Evolutionary conservation across 495 filamentous ascomycete species (phyloP).

Genomic region (Thermothielavioides terrestris): DNA sequence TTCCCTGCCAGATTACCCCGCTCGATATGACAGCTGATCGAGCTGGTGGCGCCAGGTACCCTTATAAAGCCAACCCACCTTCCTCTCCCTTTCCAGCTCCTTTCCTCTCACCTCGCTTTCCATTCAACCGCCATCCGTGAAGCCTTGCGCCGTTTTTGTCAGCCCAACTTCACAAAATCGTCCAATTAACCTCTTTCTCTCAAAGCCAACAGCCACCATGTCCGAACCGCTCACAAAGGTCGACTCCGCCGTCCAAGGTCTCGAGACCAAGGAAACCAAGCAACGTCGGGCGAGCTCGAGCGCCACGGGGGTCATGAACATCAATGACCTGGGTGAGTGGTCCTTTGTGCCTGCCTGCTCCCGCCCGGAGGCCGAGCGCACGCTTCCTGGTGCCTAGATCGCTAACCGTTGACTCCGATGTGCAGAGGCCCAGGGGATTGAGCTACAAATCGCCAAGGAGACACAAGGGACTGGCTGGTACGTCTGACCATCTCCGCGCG

Average conservation of each 20-base stretch:
- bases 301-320: slow-evolving; percentile 61
- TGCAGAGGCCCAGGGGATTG: slow-evolving; percentile 64
- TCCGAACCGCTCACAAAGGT: slow-evolving; percentile 69
- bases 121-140: slow-evolving; percentile 6
- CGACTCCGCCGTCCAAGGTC: slow-evolving; percentile 76
- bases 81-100: slow-evolving; percentile 11
- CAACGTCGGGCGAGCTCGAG: slow-evolving; percentile 62
- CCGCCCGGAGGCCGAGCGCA: not conserved
- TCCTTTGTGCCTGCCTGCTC: not conserved
- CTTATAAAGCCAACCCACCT: slow-evolving; percentile 3
- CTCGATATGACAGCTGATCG: slow-evolving; percentile 31
- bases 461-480: slow-evolving; percentile 89
- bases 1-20: slow-evolving; percentile 28
- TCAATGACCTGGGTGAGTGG: slow-evolving; percentile 71
- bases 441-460: slow-evolving; percentile 72
- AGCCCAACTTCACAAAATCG: no score
- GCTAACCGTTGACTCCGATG: not conserved
- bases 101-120: slow-evolving; percentile 16
- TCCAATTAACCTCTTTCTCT: not conserved
- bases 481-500: slow-evolving; percentile 24
- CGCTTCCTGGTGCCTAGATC: not conserved
- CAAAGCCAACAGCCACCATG: slow-evolving; percentile 42
- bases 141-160: no score
- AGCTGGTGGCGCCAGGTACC: no score
- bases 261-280: slow-evolving; percentile 41